Base-by-base conservation (phyloP, 805 yeast genomes). In the Yueomyces sinensis region DNA sequence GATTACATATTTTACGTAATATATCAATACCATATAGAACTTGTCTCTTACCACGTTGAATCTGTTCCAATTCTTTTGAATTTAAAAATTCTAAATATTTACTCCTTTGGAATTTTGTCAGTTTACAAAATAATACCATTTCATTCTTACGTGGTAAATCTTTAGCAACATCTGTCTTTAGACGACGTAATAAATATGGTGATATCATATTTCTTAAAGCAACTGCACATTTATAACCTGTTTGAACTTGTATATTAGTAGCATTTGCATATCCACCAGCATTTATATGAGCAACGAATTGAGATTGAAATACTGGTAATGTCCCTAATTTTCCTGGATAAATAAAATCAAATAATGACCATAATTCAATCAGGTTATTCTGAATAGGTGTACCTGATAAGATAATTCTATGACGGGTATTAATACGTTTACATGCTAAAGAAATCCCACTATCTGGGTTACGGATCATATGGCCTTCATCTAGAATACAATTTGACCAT, bases 251-350 rank as follows among this genome's bases (percentile, higher is more conserved):
- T 3, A 91, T 72, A 52, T 91, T 91, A 1, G 93, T 76, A 0
- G 98, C 97, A 61, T 89, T 91, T 1, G 98, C 95, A 58, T 91
- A 91, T 0, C 98, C 98, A n/a, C 98, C 98, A 52, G 82, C 68
- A 49, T 86, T 89, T 31, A 91, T 91, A 0, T 98, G 98, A 5
- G 77, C 65, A 3, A 94, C 80, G 54, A 91, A 91, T 53, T 91
- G 95, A 35, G 72, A 80, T 56, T 87, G 94, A 47, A 91, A 91
- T 0, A 91, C 89, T 0, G 98, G 98, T 17, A 91, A 61, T 0
- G 98, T 91, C 0, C 98, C 98, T 17, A 91, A 59, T 41, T 94
- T 64, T 0, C 98, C 98, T 0, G 98, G 98, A 49, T 80, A 87
- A 2, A 87, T 80, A 59, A 91, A 91, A 49, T 91, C 98, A 60